These are phyloP conservation scores for Pichia sp. DNA, from an alignment of 1,139 yeast genomes.

Conservation along the genomic window DNA sequence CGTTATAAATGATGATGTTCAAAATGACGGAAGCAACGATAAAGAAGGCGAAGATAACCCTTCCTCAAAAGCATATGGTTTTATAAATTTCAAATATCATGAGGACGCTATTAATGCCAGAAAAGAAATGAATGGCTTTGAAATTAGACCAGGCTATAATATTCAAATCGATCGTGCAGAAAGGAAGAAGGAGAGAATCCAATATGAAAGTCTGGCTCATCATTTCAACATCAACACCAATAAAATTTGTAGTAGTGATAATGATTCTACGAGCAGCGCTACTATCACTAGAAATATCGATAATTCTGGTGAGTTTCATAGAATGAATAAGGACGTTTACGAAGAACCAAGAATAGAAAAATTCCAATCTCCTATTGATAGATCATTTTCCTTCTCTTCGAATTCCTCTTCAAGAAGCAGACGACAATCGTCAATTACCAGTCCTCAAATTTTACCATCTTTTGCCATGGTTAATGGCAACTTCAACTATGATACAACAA, in stretches of 20 bases:
- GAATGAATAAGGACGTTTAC: neutral
- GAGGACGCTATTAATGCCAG: conserved; percentile 35
- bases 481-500: neutral
- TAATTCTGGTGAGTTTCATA: neutral
- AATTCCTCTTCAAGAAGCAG: conserved; percentile 7
- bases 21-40: conserved; percentile 18
- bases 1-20: conserved; percentile 8
- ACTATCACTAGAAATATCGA: neutral
- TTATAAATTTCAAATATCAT: conserved; percentile 36
- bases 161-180: conserved; percentile 37
- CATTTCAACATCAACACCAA: conserved; percentile 14
- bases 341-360: neutral
- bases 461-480: conserved; percentile 4
- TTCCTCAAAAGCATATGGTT: conserved; percentile 32
- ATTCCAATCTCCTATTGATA: conserved; percentile 1
- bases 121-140: conserved; percentile 30
- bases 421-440: conserved; percentile 4
- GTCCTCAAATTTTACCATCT: conserved; percentile 2
- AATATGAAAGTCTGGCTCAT: conserved; percentile 23
- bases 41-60: neutral
- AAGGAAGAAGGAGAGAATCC: conserved; percentile 34
- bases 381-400: conserved; percentile 7
- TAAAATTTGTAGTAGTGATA: neutral
- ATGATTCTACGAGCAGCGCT: neutral
- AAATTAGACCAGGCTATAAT: conserved; percentile 28